Base-by-base conservation (phyloP, 305 asterid genomes). In the Plantago rigida region DNA sequence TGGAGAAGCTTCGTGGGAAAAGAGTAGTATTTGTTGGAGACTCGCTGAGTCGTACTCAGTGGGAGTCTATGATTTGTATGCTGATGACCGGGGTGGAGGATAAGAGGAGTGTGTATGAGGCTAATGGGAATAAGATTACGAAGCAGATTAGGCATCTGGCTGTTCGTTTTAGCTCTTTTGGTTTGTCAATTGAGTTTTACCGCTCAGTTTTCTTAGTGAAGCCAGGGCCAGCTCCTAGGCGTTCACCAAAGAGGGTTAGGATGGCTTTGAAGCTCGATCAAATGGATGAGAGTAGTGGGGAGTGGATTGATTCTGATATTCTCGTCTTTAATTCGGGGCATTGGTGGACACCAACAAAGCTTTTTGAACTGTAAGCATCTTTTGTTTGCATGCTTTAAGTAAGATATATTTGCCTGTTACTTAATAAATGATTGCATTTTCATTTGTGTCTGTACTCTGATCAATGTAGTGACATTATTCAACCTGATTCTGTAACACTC, bases 41-140 rank as follows among this genome's bases (percentile, higher is more conserved):
- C 74, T 90, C 97, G 1, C 62, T 90, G 82, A 76, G 96, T 67
- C 75, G 97, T 39, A 90, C 95, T 24, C 97, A 90, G 44, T 87
- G 97, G 97, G 97, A 90, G 71, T 90, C 97, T 9, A 82, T 87
- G 94, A 73, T 90, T 56, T 90, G 97, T 63, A 84, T 87, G 87
- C 75, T 90, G 34, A 90, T 84, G 96, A 78, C 75, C 31, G 97
- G 95, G 8, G 75, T 90, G 19, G 80, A 85, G 75, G 91, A 86
- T 70, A 82, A 76, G 70, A 74, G 62, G n/a, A 80, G 84, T 72
- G 97, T 87, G 49, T 87, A 78, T 76, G 97, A 87, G 69, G 75
- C 85, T 44, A 84, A 82, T 56, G 87, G 94, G 52, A 83, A 75
- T 63, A 81, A 74, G 81, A 90, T 90, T 76, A 85, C 89, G 24